These are phyloP conservation scores for Penicillium egyptiacum DNA, from an alignment of 495 filamentous ascomycete species.

Conservation along the genomic window DNA sequence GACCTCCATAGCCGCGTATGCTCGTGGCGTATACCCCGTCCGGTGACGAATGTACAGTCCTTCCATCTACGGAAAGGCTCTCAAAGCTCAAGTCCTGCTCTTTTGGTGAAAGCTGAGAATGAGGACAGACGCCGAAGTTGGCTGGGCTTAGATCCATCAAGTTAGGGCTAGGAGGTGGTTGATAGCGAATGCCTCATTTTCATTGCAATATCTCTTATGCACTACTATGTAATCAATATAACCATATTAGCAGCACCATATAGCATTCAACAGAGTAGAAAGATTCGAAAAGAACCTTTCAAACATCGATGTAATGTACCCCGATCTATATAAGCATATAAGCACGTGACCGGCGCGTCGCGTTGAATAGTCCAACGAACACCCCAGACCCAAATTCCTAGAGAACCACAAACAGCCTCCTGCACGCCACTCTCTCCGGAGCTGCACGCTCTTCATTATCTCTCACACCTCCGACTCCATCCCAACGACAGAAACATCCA, in stretches of 20 bases:
- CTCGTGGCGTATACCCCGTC: background rate
- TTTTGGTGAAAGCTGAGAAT: background rate
- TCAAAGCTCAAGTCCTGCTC: background rate
- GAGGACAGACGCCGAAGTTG: slow-evolving; percentile 5
- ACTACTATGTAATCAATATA: background rate
- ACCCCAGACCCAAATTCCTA: slow-evolving; percentile 17
- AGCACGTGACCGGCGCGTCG: slow-evolving; percentile 28
- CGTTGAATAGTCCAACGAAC: slow-evolving; percentile 11
- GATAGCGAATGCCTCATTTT: background rate
- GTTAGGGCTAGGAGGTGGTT: slow-evolving; percentile 5
- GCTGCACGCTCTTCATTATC: background rate
- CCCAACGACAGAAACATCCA: background rate
- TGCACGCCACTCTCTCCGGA: slow-evolving; percentile 1
- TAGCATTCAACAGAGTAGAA: background rate
- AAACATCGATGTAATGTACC: background rate
- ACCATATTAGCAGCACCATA: background rate
- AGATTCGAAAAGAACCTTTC: background rate
- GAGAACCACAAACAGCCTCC: slow-evolving; percentile 4
- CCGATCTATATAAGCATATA: slow-evolving; percentile 1
- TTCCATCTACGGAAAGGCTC: background rate
- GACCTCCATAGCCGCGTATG: slow-evolving; percentile 12
- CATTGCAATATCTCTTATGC: background rate
- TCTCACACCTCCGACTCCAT: background rate
- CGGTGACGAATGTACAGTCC: background rate
- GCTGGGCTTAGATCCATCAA: background rate